Percentiles rank a stretch among this genome's conserved stretches.
Evolutionary conservation across 345 rosid genomes (phyloP).

Genomic region (Eucalyptus fibrosa): DNA sequence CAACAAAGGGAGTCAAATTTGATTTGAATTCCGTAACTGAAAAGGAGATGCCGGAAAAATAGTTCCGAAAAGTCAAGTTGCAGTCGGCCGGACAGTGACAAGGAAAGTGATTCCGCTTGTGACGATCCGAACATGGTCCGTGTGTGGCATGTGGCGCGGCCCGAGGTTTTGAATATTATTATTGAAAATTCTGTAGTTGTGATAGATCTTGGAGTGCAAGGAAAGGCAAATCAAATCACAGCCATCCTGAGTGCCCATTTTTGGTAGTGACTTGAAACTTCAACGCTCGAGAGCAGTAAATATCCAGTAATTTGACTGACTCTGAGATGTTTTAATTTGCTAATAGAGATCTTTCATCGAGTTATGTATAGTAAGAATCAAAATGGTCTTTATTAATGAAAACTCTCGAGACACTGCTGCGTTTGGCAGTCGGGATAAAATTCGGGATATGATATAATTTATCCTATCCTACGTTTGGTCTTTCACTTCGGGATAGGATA

Average conservation of each 20-base stretch:
- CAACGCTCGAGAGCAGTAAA: not conserved
- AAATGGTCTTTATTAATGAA: accelerated
- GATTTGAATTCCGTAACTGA: not conserved
- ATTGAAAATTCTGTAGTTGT: not conserved
- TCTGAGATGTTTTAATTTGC: not conserved
- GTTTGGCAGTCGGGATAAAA: too few relatives aligned
- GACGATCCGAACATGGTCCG: not conserved
- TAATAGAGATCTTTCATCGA: not conserved
- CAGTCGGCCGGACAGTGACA: not conserved
- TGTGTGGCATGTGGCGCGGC: not conserved
- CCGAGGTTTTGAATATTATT: not conserved
- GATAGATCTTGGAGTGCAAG: not conserved
- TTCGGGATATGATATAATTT: too few relatives aligned
- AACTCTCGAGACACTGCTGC: accelerated
- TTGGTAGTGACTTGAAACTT: not conserved
- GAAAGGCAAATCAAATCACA: not conserved
- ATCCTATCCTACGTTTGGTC: too few relatives aligned
- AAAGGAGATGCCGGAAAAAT: not conserved
- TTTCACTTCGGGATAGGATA: too few relatives aligned
- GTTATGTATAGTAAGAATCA: not conserved
- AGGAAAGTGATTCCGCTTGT: not conserved
- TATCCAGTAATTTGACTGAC: not conserved
- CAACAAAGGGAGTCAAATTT: not conserved
- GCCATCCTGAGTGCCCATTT: not conserved
- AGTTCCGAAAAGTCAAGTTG: not conserved